Conservation (phyloP, 805 yeast genomes). For the Tetrapisispora namnaoensis region DNA sequence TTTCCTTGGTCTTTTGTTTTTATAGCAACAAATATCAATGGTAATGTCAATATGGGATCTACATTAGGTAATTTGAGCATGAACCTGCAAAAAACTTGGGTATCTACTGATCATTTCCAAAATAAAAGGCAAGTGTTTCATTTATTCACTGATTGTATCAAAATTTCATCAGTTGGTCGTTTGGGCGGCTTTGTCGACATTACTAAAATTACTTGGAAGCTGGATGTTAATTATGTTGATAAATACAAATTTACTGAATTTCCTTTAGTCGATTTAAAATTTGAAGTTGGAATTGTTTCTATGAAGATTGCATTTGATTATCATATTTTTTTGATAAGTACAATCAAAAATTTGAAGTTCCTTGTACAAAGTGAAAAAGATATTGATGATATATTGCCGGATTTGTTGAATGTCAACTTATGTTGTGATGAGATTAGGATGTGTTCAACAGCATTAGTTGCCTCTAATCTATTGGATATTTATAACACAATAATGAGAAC, state of each 20-base stretch:
- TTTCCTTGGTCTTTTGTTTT: constrained; percentile 68
- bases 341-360: constrained; percentile 38
- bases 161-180: constrained; percentile 60
- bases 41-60: constrained; percentile 71
- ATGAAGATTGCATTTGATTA: constrained; percentile 69
- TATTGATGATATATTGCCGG: constrained; percentile 37
- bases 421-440: constrained; percentile 45
- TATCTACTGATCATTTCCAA: constrained; percentile 52
- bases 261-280: constrained; percentile 58
- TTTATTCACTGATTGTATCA: constrained; percentile 44
- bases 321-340: constrained; percentile 68
- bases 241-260: constrained; percentile 36
- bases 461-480: constrained; percentile 73
- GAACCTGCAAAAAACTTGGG: constrained; percentile 53
- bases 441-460: constrained; percentile 74
- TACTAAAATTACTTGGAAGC: constrained; percentile 41
- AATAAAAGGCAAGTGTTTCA: constrained; percentile 65
- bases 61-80: constrained; percentile 62
- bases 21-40: constrained; percentile 40
- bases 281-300: constrained; percentile 47
- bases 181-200: constrained; percentile 59
- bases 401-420: constrained; percentile 46
- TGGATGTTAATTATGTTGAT: constrained; percentile 65
- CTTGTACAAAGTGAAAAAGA: constrained; percentile 64
- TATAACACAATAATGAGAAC: constrained; percentile 60